Percentiles rank a stretch among this genome's conserved stretches.
These are phyloP conservation scores for Blepharisma japonicum DNA, from an alignment of 73 alveolate species.

Conservation along the genomic window DNA sequence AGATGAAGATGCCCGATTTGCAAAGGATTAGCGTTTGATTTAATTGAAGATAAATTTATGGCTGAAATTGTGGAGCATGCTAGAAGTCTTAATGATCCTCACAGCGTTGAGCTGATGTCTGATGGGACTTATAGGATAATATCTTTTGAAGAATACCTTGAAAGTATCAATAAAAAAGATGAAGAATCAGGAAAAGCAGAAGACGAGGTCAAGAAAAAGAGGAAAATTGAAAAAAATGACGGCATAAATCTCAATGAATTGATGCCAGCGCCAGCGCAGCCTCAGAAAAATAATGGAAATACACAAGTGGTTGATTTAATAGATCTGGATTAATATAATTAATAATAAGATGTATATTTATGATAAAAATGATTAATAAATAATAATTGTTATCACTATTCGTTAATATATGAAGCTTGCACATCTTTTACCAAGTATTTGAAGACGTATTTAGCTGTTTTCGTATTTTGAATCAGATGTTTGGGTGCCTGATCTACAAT, in stretches of 20 bases:
- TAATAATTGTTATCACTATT: too few relatives aligned
- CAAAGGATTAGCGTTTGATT: not conserved
- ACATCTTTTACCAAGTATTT: too few relatives aligned
- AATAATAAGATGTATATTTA: too few relatives aligned
- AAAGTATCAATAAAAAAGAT: not conserved
- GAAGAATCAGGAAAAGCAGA: not conserved
- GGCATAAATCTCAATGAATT: too few relatives aligned
- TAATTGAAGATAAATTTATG: not conserved
- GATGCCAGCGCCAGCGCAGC: too few relatives aligned
- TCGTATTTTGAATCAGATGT: not conserved
- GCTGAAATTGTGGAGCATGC: constrained; percentile 10
- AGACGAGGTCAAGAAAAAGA: not conserved
- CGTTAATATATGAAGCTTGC: too few relatives aligned
- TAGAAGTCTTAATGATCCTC: not conserved
- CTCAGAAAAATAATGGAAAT: too few relatives aligned
- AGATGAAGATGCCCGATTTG: constrained; percentile 27
- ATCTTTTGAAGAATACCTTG: not conserved
- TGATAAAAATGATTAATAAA: too few relatives aligned
- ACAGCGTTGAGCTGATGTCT: not conserved
- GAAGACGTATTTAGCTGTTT: too few relatives aligned
- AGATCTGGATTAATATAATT: too few relatives aligned
- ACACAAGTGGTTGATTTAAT: too few relatives aligned
- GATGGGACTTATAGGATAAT: constrained; percentile 11
- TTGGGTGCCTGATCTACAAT: not conserved
- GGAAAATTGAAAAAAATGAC: too few relatives aligned